Evolutionary conservation across 257 asterid genomes (phyloP).

Genomic region (Penstemon davidsonii): DNA sequence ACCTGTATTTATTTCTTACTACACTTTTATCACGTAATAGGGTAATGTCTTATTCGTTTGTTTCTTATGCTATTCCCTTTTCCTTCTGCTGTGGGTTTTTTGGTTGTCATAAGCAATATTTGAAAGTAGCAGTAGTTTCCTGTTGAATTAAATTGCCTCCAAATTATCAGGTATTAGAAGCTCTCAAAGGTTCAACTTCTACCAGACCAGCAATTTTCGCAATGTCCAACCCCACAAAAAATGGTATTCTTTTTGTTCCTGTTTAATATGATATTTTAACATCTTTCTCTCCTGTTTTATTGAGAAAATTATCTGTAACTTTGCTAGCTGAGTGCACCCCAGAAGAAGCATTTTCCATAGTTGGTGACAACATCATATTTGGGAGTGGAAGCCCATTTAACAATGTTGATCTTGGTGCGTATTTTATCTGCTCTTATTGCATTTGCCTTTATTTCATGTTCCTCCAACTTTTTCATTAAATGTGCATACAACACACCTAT

Average conservation of each 20-base stretch:
- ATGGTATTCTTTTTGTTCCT: slow-evolving; percentile 50
- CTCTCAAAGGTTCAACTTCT: slow-evolving; percentile 89
- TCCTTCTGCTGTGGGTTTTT: slow-evolving; percentile 5
- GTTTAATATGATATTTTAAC: slow-evolving; percentile 16
- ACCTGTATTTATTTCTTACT: slow-evolving; percentile 14
- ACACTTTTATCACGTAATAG: neutral
- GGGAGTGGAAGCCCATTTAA: slow-evolving; percentile 97
- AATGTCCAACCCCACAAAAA: slow-evolving; percentile 96
- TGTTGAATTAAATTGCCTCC: slow-evolving; percentile 22
- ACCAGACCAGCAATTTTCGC: slow-evolving; percentile 95
- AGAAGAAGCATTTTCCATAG: slow-evolving; percentile 89
- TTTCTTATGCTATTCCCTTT: neutral
- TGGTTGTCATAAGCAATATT: slow-evolving; percentile 11
- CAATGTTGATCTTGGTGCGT: slow-evolving; percentile 86
- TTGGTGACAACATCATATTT: slow-evolving; percentile 87
- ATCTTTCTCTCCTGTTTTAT: slow-evolving; percentile 23
- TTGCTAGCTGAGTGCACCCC: slow-evolving; percentile 96
- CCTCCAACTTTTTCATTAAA: slow-evolving; percentile 13
- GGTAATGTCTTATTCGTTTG: neutral
- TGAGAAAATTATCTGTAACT: slow-evolving; percentile 28
- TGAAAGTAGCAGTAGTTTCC: slow-evolving; percentile 16
- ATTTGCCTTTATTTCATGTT: slow-evolving; percentile 19
- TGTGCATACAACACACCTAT: slow-evolving; percentile 10
- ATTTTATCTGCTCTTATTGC: slow-evolving; percentile 27
- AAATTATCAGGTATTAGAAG: slow-evolving; percentile 76